Evolutionary conservation across 768 basidiomycete genomes (phyloP).

Genomic region (Plicaturopsis crispa): DNA sequence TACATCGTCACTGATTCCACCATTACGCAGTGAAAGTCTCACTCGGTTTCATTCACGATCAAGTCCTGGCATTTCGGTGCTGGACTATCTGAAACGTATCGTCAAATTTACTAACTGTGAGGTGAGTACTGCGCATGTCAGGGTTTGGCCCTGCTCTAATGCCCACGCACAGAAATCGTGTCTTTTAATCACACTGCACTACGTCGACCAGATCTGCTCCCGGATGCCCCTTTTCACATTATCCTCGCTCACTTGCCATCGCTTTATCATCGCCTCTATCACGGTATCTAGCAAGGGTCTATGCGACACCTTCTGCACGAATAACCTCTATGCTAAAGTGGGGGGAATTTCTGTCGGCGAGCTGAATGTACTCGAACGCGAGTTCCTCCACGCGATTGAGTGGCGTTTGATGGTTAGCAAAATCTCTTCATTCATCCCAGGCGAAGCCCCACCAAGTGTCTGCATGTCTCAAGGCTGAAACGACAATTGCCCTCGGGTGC

Average conservation of each 20-base stretch:
- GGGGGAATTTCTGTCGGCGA: conserved; percentile 90
- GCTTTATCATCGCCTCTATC: conserved; percentile 92
- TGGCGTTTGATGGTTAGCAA: conserved; percentile 88
- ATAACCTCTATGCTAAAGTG: conserved; percentile 90
- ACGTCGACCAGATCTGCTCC: conserved; percentile 90
- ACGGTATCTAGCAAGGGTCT: conserved; percentile 91
- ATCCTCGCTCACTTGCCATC: conserved; percentile 94
- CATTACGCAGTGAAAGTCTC: conserved; percentile 60
- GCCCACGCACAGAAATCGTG: conserved; percentile 71
- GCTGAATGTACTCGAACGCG: conserved; percentile 90
- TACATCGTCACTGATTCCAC: not conserved
- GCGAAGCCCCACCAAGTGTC: conserved; percentile 7
- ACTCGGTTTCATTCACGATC: conserved; percentile 96
- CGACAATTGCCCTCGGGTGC: conserved; percentile 3
- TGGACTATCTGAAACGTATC: conserved; percentile 92
- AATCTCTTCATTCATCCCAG: conserved; percentile 19
- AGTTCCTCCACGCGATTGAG: conserved; percentile 86
- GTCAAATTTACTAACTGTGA: conserved; percentile 95
- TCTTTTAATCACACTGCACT: conserved; percentile 76
- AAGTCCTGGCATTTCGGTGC: conserved; percentile 77
- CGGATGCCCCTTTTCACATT: conserved; percentile 85
- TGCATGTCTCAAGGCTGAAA: conserved; percentile 6
- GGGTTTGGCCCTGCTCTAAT: no score
- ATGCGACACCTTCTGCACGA: conserved; percentile 93
- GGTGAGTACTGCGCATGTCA: conserved; percentile 48